Base-by-base conservation (phyloP, 1,284 basidiomycete species). In the Pseudozyma flocculosa region DNA sequence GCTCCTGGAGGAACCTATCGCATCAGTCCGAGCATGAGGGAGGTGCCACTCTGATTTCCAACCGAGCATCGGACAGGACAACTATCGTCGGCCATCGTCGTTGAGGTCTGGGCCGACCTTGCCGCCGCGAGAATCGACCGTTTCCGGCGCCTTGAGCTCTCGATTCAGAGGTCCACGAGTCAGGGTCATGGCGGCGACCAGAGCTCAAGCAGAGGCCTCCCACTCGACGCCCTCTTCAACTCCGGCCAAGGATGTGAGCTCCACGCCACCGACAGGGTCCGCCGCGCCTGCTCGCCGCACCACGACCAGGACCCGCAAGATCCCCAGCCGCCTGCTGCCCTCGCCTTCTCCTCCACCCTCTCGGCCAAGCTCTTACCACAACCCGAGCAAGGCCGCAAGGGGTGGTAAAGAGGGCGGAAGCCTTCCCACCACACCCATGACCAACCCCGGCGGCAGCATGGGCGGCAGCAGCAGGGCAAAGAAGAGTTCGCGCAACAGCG, bases 241-340 rank as follows among this genome's bases (percentile, higher is more conserved):
- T 30, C 26, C 34, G 36, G 43, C 39, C 50, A 54, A 51, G 36
- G 21, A 54, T 54, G 41, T 57, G 36, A 48, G 39, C 4, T 7
- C 55, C 1, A 40, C 22, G 2, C 40, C 15, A 4, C 7, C 32
- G 10, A 4, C 32, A 34, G 32, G 7, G 14, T 5, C 32, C 14
- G 26, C 26, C 5, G 26, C 26, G 26, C 61, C 55, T 8, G 50
- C 54, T 14, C 62, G 62, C 30, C 50, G 62, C 32, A 58, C 64
- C 52, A 67, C 61, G 43, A 67, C 55, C 19, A 51, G 60, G 21
- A 56, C 61, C 2, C 64, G 64, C 36, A 62, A 67, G 30, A 49
- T 67, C 4, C 64, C 60, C 36, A 67, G 64, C 24, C 64, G 60
- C 17, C 52, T 64, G 18, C 57, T 68, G n/a, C 64, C 60, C 4